Evolutionary conservation across 257 asterid genomes (phyloP), one percentile per base, ranked within the genome.

Genomic region (Cynanchum wilfordii): DNA sequence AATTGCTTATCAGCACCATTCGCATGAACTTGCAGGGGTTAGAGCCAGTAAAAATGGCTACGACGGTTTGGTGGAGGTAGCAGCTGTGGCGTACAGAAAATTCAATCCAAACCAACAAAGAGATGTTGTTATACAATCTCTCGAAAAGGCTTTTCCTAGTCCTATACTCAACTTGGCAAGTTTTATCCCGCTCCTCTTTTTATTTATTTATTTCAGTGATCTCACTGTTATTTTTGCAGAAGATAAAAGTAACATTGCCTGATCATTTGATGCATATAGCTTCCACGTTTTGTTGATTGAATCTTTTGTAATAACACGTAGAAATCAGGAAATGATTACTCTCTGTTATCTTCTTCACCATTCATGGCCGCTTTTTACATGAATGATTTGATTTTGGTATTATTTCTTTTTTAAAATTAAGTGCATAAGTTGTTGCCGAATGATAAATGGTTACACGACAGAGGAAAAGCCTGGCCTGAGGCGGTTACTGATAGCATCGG

Each of bases 31-130:
- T 44, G 25, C 51, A 93, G 98, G 98, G 76, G 24, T 83, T 71
- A 79, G 67, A 66, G 87, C 84, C 84, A 70, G 62, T 16, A 79
- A 70, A 76, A 77, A 62, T 58, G 98, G 96, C 1, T 93, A 89
- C 33, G 96, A 84, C 42, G 93, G 96, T 6, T 77, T 93, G 63
- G 87, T 87, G 68, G 98, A 91, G 73, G 91, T 93, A 20, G 90
- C 94, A 54, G 72, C 75, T 66, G 82, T 80, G 84, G 93, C 81
- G 19, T 86, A 83, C 20, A 77, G 69, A 80, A 75, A 76, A 38
- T 88, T 86, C 75, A 72, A 5, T 42, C 80, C 93, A 2, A 73
- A 55, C 20, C 79, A 83, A 69, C 97, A 91, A 64, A 76, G 75
- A 44, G 55, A 77, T 50, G 16, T 81, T 10, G 83, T 89, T 25